phyloP scores from a whole-genome alignment of 208 protist genomes.

The Trypanosoma theileri region DNA sequence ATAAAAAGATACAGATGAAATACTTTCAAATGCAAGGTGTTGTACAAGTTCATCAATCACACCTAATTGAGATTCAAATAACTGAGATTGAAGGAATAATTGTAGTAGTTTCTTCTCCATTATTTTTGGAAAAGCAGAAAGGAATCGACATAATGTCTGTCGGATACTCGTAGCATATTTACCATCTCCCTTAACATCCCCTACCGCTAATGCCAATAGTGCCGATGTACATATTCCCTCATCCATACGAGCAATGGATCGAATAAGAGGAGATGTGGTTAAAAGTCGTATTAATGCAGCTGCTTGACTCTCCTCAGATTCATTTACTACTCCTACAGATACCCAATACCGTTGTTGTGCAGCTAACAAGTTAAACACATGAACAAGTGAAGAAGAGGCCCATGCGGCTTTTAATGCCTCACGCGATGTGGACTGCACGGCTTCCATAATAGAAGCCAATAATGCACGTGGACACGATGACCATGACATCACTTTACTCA shows the following conservation, averaged over 20 bases:
- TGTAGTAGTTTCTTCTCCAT: conserved; percentile 18
- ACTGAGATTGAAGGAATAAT: conserved; percentile 9
- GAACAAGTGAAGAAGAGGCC: conserved; percentile 9
- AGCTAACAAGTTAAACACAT: conserved; percentile 15
- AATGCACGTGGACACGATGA: conserved; percentile 8
- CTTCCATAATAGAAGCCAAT: conserved; percentile 12
- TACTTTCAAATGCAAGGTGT: neutral
- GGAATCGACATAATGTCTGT: conserved; percentile 13
- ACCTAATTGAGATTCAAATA: conserved; percentile 6
- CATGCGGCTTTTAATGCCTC: conserved; percentile 17
- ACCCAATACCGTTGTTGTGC: conserved; percentile 26
- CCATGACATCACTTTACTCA: conserved; percentile 21
- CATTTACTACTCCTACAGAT: conserved; percentile 5
- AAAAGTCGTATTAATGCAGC: conserved; percentile 18
- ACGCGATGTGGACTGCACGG: conserved; percentile 14
- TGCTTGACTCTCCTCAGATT: conserved; percentile 15
- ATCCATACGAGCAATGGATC: conserved; percentile 17
- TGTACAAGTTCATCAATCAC: conserved; percentile 24
- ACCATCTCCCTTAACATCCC: conserved; percentile 12
- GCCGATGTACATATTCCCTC: conserved; percentile 11
- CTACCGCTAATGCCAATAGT: conserved; percentile 19
- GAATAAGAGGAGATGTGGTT: conserved; percentile 17
- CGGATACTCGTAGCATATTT: neutral
- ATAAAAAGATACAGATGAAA: neutral
- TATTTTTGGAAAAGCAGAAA: conserved; percentile 32